Base-by-base conservation (phyloP, 495 filamentous ascomycete genomes). In the Daldinia caldariorum region DNA sequence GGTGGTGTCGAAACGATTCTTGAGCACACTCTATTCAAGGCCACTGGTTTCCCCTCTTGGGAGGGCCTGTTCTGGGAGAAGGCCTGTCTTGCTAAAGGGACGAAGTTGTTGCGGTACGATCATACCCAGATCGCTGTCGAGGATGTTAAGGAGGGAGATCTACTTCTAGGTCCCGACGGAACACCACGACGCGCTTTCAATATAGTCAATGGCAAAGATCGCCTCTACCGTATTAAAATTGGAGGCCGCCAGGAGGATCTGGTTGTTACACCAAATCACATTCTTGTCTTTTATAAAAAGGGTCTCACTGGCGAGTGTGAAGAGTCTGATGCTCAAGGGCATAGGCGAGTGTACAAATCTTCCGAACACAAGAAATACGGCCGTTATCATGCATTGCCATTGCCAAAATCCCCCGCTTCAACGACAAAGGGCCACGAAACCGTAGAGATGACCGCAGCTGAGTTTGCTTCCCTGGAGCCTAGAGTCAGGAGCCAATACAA, bases 1-100 rank as follows among this genome's bases (percentile, higher is more conserved):
- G 96, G 96, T 76, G 96, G 96, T 89, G 96, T 99, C n/a, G 96
- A 99, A 77, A 98, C 96, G 2, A 99, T 99, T 76, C 86, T 99
- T 9, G 96, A 99, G 78, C 95, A 99, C 76, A 98, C 95, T 0
- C 80, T 99, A 8, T 99, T 99, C 89, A 97, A 97, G 77, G 96
- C 96, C 6, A 99, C 96, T 0, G 96, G 94, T 54, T 99, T 99
- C 80, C 94, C 95, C 22, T 97, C 92, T 3, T 99, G 96, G 95
- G 96, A 99, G 79, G 96, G 96, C 75, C 85, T 99, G 20, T 99
- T 99, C 79, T 99, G 96, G 96, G 96, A 98, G 76, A 91, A 91
- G 64, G 94, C 93, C 51, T 87, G 81, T 47, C 58, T 62, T 69
- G 58, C 63, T 16, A 67, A 67, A 6, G 63, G 63, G 8, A 67